phyloP scores from a whole-genome alignment of 164 flowering plant genomes.

The Kingdonia uniflora region DNA sequence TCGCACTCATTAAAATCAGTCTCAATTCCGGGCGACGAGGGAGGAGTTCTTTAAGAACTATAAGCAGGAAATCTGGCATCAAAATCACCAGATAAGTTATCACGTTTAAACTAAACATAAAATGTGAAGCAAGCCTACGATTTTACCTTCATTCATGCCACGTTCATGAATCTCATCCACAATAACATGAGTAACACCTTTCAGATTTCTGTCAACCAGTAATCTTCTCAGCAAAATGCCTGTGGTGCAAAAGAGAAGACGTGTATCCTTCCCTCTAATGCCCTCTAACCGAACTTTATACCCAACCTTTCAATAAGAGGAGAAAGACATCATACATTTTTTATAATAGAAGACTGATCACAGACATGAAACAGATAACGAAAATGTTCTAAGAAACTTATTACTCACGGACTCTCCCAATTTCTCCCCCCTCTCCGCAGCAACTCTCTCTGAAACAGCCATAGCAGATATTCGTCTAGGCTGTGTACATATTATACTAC shows the following conservation, averaged over 20 bases:
- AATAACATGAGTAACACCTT: constrained; percentile 84
- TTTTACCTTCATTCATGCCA: constrained; percentile 98
- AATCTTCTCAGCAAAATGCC: constrained; percentile 86
- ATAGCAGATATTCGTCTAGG: constrained; percentile 96
- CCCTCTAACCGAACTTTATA: constrained; percentile 97
- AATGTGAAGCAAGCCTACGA: background rate
- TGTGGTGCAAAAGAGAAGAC: constrained; percentile 93
- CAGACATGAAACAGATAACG: too few relatives aligned
- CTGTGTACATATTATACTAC: constrained; percentile 94
- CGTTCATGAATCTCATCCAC: constrained; percentile 99
- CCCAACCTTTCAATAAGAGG: constrained; percentile 53
- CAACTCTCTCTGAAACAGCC: constrained; percentile 95
- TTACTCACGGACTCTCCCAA: constrained; percentile 83
- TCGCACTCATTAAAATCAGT: constrained; percentile 91
- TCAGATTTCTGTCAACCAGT: constrained; percentile 78
- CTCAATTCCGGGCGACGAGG: constrained; percentile 71
- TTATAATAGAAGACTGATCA: too few relatives aligned
- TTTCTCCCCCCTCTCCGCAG: constrained; percentile 85
- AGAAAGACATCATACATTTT: too few relatives aligned
- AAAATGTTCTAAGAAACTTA: too few relatives aligned
- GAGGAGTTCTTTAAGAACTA: constrained; percentile 78
- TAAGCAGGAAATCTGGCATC: constrained; percentile 69
- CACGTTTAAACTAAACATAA: constrained; percentile 5
- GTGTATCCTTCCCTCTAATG: constrained; percentile 85
- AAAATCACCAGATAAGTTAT: constrained; percentile 14